Percentiles rank a stretch among this genome's conserved stretches.
Conservation (phyloP, 257 asterid genomes). For the Solanum chmielewskii region DNA sequence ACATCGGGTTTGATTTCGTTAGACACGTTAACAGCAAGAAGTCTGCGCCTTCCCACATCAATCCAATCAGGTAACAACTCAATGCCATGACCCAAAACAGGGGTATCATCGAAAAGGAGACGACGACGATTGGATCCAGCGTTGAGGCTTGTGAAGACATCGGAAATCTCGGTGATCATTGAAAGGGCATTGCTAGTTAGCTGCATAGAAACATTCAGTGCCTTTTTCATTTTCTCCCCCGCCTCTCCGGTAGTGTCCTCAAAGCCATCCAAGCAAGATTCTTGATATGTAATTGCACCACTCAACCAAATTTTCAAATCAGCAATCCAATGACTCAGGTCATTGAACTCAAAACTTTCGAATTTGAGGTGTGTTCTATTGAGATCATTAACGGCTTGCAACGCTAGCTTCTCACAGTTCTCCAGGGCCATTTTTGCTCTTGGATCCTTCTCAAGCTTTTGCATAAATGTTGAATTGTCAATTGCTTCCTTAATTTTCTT, state of each 20-base stretch:
- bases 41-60: conserved; percentile 13
- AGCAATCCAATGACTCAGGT: conserved; percentile 25
- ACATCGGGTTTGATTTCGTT: conserved; percentile 17
- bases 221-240: conserved; percentile 40
- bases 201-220: conserved; percentile 39
- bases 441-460: conserved; percentile 27
- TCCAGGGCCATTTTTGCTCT: conserved; percentile 41
- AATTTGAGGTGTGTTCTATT: conserved; percentile 33
- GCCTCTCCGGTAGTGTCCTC: conserved; percentile 37
- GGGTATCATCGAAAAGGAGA: conserved; percentile 14
- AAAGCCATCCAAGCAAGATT: conserved; percentile 76
- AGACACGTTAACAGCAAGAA: conserved; percentile 6
- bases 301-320: conserved; percentile 75
- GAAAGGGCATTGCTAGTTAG: conserved; percentile 79
- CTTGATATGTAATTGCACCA: conserved; percentile 71
- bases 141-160: conserved; percentile 27
- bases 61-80: conserved; percentile 12
- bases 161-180: conserved; percentile 66
- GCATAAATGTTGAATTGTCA: conserved; percentile 27
- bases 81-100: conserved; percentile 13
- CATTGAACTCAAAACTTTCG: conserved; percentile 30
- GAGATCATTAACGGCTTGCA: conserved; percentile 42
- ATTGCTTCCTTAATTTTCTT: conserved; percentile 19
- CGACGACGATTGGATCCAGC: conserved; percentile 36
- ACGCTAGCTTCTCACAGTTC: conserved; percentile 39